Evolutionary conservation across 2,329 filamentous ascomycete genomes (phyloP).

Genomic region (Macrophomina pseudophaseolina): DNA sequence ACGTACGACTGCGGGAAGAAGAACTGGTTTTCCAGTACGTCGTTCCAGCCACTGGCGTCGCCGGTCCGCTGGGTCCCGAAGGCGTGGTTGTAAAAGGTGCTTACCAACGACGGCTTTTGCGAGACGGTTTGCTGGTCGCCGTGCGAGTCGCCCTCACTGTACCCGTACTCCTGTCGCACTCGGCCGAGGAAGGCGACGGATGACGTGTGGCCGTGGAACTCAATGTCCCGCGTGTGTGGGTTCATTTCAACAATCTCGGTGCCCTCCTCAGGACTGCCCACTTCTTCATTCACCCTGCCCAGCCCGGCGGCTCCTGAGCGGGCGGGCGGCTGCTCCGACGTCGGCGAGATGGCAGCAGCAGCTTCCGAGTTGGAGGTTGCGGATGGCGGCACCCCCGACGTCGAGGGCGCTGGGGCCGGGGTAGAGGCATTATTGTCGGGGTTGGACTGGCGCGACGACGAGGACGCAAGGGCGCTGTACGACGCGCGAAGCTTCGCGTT

Average conservation of each 20-base stretch:
- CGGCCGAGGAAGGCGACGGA: slow-evolving; percentile 53
- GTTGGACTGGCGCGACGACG: slow-evolving; percentile 29
- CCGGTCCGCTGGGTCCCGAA: slow-evolving; percentile 40
- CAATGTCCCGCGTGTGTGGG: slow-evolving; percentile 43
- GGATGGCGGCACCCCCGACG: neutral
- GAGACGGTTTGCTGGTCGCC: slow-evolving; percentile 30
- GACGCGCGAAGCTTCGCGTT: slow-evolving; percentile 28
- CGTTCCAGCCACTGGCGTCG: slow-evolving; percentile 22
- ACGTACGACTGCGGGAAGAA: slow-evolving; percentile 52
- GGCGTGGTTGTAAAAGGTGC: slow-evolving; percentile 53
- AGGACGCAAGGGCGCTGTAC: slow-evolving; percentile 19
- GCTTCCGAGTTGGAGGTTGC: neutral
- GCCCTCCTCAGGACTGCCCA: slow-evolving; percentile 46
- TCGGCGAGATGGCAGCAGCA: slow-evolving; percentile 8
- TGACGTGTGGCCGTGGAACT: slow-evolving; percentile 57
- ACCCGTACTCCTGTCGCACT: slow-evolving; percentile 39
- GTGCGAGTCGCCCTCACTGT: slow-evolving; percentile 6
- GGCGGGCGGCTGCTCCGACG: slow-evolving; percentile 8
- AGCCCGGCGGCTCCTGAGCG: neutral
- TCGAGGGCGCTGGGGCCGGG: neutral
- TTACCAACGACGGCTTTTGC: slow-evolving; percentile 48
- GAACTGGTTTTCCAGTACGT: slow-evolving; percentile 36
- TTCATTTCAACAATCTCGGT: slow-evolving; percentile 54
- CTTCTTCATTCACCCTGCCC: slow-evolving; percentile 4
- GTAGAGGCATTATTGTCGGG: neutral